Evolutionary conservation across 257 asterid genomes (phyloP), one percentile per base, ranked within the genome.

Genomic region (Capsicum baccatum): DNA sequence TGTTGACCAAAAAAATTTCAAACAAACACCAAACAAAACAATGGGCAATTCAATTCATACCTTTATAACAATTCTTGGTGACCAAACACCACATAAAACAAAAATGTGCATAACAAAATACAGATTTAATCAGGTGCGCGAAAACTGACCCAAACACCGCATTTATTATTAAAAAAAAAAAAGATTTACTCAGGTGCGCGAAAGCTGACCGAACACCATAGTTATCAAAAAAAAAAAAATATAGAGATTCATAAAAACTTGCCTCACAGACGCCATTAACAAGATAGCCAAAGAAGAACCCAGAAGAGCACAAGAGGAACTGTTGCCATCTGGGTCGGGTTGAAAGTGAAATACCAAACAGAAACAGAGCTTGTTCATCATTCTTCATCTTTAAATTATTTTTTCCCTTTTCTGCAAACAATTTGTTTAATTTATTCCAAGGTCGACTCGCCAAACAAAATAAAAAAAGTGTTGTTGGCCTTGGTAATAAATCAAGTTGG

Each of bases 221-320:
- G 42, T 39, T 39, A 39, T 39, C 3, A 39, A 39, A 2, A 39
- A 39, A 37, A 37, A 37, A 39, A 26, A 26, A 26, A 26, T 0
- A 4, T 17, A 62, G 17, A 81, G 79, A 62, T 26, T 76, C 15
- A 52, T 52, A 76, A 76, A 5, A 15, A 81, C 33, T 79, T 86
- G 94, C 99, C 98, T 94, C 99, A 80, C 98, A 96, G 82, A 96
- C 81, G 82, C 99, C 99, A 84, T 94, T 94, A 59, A 96, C 92
- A 60, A 96, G 98, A 86, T 93, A 96, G 6, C 98, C 98, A 71
- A 96, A 94, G 94, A 94, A 94, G 86, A 96, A 96, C 56, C 99
- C 99, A 71, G 98, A 88, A 57, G 97, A 93, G 73, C 99, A 96
- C 66, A 96, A 88, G 56, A 94, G 84, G 63, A 96, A 96, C 88